Conservation (phyloP, 1,284 basidiomycete genomes). For the Sporisorium reilianum region DNA sequence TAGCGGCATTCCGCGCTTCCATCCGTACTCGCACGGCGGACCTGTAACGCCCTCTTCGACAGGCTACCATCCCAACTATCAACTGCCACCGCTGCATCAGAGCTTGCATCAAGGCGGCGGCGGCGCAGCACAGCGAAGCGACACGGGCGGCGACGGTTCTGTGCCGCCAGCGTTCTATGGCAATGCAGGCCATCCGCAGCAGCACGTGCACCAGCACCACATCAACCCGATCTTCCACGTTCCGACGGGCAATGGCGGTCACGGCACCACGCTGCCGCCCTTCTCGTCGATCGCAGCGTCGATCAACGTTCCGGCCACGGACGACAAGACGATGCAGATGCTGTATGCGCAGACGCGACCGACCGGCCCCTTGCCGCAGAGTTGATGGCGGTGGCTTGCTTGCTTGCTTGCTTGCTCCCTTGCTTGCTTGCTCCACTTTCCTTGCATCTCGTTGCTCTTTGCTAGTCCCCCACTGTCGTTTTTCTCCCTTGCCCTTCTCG, state of each 20-base stretch:
- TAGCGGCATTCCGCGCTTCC: slow-evolving; percentile 60
- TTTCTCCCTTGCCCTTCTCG: slow-evolving; percentile 12
- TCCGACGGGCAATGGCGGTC: slow-evolving; percentile 21
- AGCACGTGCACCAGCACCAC: slow-evolving; percentile 37
- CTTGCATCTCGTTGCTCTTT: neutral
- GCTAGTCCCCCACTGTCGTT: neutral
- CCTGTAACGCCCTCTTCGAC: slow-evolving; percentile 32
- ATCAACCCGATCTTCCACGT: slow-evolving; percentile 59
- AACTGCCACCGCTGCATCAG: slow-evolving; percentile 51
- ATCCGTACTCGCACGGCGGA: slow-evolving; percentile 60
- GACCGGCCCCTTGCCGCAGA: slow-evolving; percentile 28
- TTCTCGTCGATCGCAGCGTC: slow-evolving; percentile 59
- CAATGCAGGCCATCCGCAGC: slow-evolving; percentile 18
- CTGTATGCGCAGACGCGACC: slow-evolving; percentile 36
- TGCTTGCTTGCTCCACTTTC: no score
- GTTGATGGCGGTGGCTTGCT: slow-evolving; percentile 17
- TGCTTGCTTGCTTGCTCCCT: neutral
- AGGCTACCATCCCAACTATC: slow-evolving; percentile 40
- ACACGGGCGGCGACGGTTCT: slow-evolving; percentile 21
- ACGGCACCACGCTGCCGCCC: slow-evolving; percentile 52
- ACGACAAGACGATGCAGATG: slow-evolving; percentile 41
- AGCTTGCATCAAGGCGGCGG: slow-evolving; percentile 29
- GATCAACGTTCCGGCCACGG: slow-evolving; percentile 32
- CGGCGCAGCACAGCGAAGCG: slow-evolving; percentile 9
- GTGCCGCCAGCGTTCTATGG: slow-evolving; percentile 14